Evolutionary conservation across 2,329 filamentous ascomycete genomes (phyloP), one percentile per base, ranked within the genome.

Genomic region (Dactylellina sp.): DNA sequence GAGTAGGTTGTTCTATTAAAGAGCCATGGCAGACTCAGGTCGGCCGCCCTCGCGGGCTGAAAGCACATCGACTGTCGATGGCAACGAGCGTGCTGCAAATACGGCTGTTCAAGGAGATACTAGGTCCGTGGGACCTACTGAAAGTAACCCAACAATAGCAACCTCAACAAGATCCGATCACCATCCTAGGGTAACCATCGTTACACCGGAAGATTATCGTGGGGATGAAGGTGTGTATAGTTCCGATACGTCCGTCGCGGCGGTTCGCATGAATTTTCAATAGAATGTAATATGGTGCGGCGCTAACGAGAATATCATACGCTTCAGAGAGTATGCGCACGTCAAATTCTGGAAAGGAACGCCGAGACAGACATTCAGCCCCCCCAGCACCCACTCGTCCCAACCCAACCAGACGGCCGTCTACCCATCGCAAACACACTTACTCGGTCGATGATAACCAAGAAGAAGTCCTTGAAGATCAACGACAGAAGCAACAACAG

Each of bases 391-490:
- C 53, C 16, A 18, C 44, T 40, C 66, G 66, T 40, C 66, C 66
- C 32, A 63, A 57, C n/a, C 24, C 66, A 24, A 28, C 59, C 7
- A 56, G 59, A 32, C 66, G 66, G 22, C 59, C 37, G 12, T 71
- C 66, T 16, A 71, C 28, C 39, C 66, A 71, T 25, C 66, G 66
- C 12, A 62, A 44, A 32, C 66, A 63, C 37, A 71, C 66, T 2
- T 71, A 71, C 59, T 71, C 66, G 5, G 70, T 74, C 22, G 70
- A 74, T 28, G 70, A 74, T 50, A 60, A 66, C 35, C 24, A 65
- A 44, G 60, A 66, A 24, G 70, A 74, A 35, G 70, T 74, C 7
- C 53, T 65, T 2, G 53, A 74, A 46, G 70, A 74, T 35, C 53
- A 61, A 14, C 55, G 60, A 16, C 7, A 65, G 39, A 65, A 62